Evolutionary conservation across 164 flowering plant species (phyloP), one percentile per base, ranked within the genome.

Genomic region (Santalum album): DNA sequence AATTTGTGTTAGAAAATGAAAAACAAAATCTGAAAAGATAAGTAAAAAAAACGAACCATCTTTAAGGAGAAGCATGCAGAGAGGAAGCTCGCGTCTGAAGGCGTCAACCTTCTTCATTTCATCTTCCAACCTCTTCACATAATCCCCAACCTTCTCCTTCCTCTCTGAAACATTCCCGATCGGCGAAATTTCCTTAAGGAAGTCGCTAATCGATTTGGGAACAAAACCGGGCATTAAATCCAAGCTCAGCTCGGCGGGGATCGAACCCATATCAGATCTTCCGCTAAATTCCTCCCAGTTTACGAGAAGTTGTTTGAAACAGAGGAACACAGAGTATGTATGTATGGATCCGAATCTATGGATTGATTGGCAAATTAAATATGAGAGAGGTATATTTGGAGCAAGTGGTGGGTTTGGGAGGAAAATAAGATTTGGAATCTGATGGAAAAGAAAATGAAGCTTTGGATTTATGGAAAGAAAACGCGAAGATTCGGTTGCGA

Each of bases 31-130:
- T n/a, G n/a, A n/a, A n/a, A n/a, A n/a, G n/a, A n/a, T n/a, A n/a
- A n/a, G n/a, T n/a, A n/a, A n/a, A n/a, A n/a, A 4, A n/a, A 44
- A 72, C 76, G 14, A 51, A 87, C 96, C 96, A 67, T 86, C 87
- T 16, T 68, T 65, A 18, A 89, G 51, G 2, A 89, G 78, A 21
- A 76, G 69, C 87, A 86, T 79, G 74, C 86, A 82, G 32, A 82
- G 80, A 46, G 97, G 97, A 39, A 89, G 86, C 66, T 86, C 95
- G 21, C 88, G 77, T 53, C 82, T 82, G 51, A 89, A 89, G 4
- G 77, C 90, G 22, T 86, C 78, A 69, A 89, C 86, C 85, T 86
- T 89, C 54, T 53, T 66, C 73, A 71, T 69, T 54, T 89, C 95
- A 17, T 76, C 87, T 52, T 82, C 83, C 42, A 89, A 68, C 43